These are phyloP conservation scores for Trichoderma orchidacearum DNA, from an alignment of 495 filamentous ascomycete genomes.

Conservation along the genomic window DNA sequence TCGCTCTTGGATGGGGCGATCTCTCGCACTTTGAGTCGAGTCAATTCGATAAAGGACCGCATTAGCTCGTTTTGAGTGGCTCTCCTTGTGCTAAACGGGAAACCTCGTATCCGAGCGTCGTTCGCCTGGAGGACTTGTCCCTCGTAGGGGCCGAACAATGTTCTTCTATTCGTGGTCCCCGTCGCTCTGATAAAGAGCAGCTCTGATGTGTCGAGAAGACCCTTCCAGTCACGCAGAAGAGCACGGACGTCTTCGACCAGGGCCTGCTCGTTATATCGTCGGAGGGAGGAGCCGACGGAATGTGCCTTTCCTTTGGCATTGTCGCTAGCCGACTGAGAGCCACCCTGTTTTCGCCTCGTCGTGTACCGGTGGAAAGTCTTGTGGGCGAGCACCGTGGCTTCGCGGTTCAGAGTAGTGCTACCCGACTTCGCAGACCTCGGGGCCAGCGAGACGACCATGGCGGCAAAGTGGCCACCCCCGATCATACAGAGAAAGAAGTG, in stretches of 20 bases:
- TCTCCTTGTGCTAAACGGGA: conserved; percentile 89
- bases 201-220: conserved; percentile 68
- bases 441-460: conserved; percentile 81
- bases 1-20: conserved; percentile 46
- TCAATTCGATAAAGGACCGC: conserved; percentile 85
- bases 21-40: conserved; percentile 68
- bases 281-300: conserved; percentile 78
- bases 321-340: conserved; percentile 85
- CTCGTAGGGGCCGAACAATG: conserved; percentile 83
- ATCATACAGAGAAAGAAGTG: conserved; percentile 98
- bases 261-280: conserved; percentile 87
- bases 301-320: conserved; percentile 81
- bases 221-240: conserved; percentile 68
- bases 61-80: conserved; percentile 91
- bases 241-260: conserved; percentile 70
- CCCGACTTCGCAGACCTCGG: conserved; percentile 62
- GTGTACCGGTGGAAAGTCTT: conserved; percentile 98
- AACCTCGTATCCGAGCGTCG: conserved; percentile 72
- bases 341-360: conserved; percentile 89
- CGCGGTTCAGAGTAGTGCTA: conserved; percentile 47
- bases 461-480: conserved; percentile 92
- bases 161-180: conserved; percentile 69
- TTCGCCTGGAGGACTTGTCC: conserved; percentile 69
- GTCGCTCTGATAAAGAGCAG: conserved; percentile 82
- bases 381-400: conserved; percentile 78